These are phyloP conservation scores for Kuraishia ogatae DNA, from an alignment of 805 yeast genomes.

Conservation along the genomic window DNA sequence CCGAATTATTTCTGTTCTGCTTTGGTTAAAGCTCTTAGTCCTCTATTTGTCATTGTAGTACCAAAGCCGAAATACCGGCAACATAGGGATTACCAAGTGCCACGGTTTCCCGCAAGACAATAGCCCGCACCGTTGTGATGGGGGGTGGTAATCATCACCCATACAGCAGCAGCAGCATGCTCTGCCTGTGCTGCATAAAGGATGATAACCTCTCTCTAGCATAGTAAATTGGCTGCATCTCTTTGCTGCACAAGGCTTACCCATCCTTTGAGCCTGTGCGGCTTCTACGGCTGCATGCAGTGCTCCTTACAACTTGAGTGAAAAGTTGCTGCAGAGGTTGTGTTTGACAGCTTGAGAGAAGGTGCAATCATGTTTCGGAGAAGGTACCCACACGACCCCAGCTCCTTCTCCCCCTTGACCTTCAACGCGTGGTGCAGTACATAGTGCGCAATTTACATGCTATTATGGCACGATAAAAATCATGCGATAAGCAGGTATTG, in stretches of 20 bases:
- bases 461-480: background rate
- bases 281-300: background rate
- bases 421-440: no score
- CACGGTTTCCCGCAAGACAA: background rate
- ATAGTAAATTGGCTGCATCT: background rate
- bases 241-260: no score
- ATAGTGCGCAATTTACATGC: no score
- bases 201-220: background rate
- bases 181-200: background rate
- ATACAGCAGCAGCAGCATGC: background rate
- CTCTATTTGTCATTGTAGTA: background rate
- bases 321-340: background rate
- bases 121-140: background rate
- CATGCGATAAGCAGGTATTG: background rate
- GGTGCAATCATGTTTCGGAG: no score
- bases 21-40: no score
- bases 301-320: background rate
- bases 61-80: background rate
- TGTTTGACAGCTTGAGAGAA: background rate
- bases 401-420: no score
- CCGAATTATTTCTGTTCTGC: no score
- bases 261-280: background rate
- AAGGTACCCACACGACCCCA: background rate
- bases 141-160: background rate
- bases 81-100: background rate